Percentiles rank a stretch among this genome's conserved stretches.
These are phyloP conservation scores for Graphium sp. DNA, from an alignment of 2,329 filamentous ascomycete genomes.

Conservation along the genomic window DNA sequence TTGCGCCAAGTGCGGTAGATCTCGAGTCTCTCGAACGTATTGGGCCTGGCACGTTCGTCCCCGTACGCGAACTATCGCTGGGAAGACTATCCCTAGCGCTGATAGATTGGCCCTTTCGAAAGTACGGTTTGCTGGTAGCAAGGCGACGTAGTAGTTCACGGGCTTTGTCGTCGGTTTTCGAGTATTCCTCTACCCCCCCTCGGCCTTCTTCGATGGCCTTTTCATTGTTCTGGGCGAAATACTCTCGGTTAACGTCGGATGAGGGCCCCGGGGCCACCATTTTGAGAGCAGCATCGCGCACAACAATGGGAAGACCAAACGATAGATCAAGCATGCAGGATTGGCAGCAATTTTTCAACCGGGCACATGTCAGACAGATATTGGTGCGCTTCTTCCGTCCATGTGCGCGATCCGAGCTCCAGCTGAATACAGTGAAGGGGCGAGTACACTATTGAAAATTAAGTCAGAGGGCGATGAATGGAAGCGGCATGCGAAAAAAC, in stretches of 20 bases:
- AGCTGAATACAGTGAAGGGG: constrained; percentile 89
- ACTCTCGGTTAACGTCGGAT: constrained; percentile 88
- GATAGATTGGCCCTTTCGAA: constrained; percentile 68
- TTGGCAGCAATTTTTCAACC: constrained; percentile 97
- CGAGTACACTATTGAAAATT: constrained; percentile 49
- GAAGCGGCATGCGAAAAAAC: no score
- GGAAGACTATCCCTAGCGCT: no score
- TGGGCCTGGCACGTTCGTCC: constrained; percentile 51
- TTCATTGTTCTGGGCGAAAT: constrained; percentile 95
- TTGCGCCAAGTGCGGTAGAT: constrained; percentile 29
- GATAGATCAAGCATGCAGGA: constrained; percentile 96
- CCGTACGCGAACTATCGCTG: constrained; percentile 13
- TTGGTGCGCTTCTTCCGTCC: constrained; percentile 85
- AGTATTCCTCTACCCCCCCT: constrained; percentile 74
- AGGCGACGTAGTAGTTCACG: constrained; percentile 70
- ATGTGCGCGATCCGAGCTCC: constrained; percentile 78
- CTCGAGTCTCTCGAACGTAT: constrained; percentile 57
- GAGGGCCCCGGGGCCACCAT: constrained; percentile 91
- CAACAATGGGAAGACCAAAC: constrained; percentile 86
- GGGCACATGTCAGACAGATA: constrained; percentile 90
- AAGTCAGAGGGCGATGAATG: background rate
- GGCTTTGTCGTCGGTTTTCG: constrained; percentile 94
- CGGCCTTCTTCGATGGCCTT: constrained; percentile 85
- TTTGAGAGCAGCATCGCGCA: constrained; percentile 90
- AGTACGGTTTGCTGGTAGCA: constrained; percentile 88